Evolutionary conservation across 2,329 filamentous ascomycete species (phyloP), one percentile per base, ranked within the genome.

Genomic region (Ophiostoma pallidulum): DNA sequence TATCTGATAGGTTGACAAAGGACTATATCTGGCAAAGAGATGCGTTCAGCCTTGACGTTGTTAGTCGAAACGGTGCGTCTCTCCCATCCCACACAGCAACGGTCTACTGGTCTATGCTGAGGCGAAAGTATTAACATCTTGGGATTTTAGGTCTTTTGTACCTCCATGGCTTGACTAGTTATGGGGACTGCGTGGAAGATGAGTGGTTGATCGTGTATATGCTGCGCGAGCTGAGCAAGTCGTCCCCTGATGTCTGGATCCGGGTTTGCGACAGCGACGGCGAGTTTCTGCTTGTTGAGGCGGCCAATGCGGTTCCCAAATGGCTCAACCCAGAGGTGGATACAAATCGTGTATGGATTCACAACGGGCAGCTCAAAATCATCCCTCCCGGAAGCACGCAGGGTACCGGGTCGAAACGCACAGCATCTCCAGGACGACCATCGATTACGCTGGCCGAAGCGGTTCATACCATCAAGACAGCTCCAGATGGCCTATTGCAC

Each of bases 1-100:
- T 92, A n/a, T 63, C 66, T 4, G 78, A 78, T 37, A 69, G 73
- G 3, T 66, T 88, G 8, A 72, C 91, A n/a, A 82, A 78, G 55
- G 82, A 86, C 52, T 95, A 96, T 58, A 94, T 98, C 53, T 98
- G 92, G 92, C 92, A 98, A 62, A 79, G 89, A 12, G 89, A 95
- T 45, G 68, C 72, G 0, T 90, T 98, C 53, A 74, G 72, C n/a
- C 67, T 95, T 6, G 77, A 84, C 16, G 71, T 71, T 58, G 83
- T 71, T 65, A 83, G 66, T 45, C 67, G 71, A 19, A 64, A 71
- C 58, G 79, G 81, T 82, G 61, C 58, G 69, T 53, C 16, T 32
- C 7, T 29, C 14, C 10, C 28, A 14, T 19, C 20, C 10, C 14
- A 2, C 20, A 7, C 26, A n/a, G n/a, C n/a, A n/a, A n/a, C n/a